A percentile compares a stretch with the other conserved stretches of the same genome.
Evolutionary conservation across 2,329 filamentous ascomycete species (phyloP).

Genomic region (Stenocarpella maydis): DNA sequence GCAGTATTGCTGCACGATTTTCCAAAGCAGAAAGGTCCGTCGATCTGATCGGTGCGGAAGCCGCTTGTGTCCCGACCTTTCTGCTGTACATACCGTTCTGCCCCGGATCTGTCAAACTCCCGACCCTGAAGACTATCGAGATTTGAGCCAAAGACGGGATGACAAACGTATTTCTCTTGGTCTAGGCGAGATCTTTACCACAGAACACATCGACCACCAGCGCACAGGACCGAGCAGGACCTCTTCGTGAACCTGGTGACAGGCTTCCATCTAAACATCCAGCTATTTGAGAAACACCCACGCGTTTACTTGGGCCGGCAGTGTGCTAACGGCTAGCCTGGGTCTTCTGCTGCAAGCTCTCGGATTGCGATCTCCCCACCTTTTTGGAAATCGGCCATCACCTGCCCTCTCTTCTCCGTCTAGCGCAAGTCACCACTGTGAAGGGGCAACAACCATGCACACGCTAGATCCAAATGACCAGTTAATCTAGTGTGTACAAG

Average conservation of each 20-base stretch:
- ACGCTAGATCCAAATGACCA: constrained; percentile 16
- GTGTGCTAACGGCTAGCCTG: constrained; percentile 22
- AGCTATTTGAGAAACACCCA: constrained; percentile 14
- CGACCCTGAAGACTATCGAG: constrained; percentile 17
- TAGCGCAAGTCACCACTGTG: constrained; percentile 23
- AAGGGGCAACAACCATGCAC: constrained; percentile 11
- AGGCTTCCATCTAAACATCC: constrained; percentile 20
- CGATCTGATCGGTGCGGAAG: constrained; percentile 28
- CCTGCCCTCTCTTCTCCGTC: constrained; percentile 5
- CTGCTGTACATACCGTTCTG: constrained; percentile 14
- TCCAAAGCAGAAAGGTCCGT: constrained; percentile 28
- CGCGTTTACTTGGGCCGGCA: constrained; percentile 6
- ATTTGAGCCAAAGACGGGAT: constrained; percentile 13
- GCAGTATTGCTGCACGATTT: constrained; percentile 26
- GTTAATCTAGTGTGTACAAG: constrained; percentile 24
- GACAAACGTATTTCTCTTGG: constrained; percentile 1
- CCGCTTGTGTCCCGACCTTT: constrained; percentile 25
- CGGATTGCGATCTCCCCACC: constrained; percentile 29
- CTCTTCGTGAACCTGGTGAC: constrained; percentile 17
- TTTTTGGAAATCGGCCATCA: constrained; percentile 2
- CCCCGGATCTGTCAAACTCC: constrained; percentile 27
- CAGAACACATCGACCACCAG: neutral
- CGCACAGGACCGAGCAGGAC: neutral
- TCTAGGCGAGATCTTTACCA: neutral
- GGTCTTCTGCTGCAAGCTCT: constrained; percentile 30